These are phyloP conservation scores for Petunia hybrid DNA, from an alignment of 305 asterid genomes.

Conservation along the genomic window DNA sequence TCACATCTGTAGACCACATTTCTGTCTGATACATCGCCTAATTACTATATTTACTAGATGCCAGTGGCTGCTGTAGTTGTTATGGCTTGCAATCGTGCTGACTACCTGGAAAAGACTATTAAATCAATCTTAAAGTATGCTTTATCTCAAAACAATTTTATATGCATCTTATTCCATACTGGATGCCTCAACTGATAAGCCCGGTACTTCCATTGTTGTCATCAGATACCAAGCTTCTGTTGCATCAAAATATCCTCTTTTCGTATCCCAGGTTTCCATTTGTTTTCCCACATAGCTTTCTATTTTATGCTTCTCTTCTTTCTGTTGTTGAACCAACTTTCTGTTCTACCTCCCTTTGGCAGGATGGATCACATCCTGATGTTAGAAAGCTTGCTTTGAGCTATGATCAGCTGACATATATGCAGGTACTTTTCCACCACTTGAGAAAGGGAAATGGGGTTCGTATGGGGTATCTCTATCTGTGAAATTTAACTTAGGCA, in stretches of 20 bases:
- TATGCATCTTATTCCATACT: slow-evolving; percentile 25
- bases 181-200: slow-evolving; percentile 36
- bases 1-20: slow-evolving; percentile 27
- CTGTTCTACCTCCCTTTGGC: slow-evolving; percentile 37
- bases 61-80: slow-evolving; percentile 96
- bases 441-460: slow-evolving; percentile 21
- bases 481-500: slow-evolving; percentile 13
- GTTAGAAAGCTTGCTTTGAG: slow-evolving; percentile 86
- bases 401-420: slow-evolving; percentile 85
- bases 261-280: slow-evolving; percentile 82
- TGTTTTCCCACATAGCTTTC: slow-evolving; percentile 4
- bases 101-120: slow-evolving; percentile 90
- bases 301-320: slow-evolving; percentile 11
- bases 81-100: slow-evolving; percentile 99
- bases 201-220: slow-evolving; percentile 39
- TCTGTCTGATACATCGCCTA: slow-evolving; percentile 38
- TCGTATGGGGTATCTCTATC: slow-evolving; percentile 9
- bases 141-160: slow-evolving; percentile 30
- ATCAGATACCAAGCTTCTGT: slow-evolving; percentile 76
- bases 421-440: slow-evolving; percentile 68
- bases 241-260: slow-evolving; percentile 90
- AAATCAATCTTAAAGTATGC: slow-evolving; percentile 87
- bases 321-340: slow-evolving; percentile 27
- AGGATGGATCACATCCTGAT: slow-evolving; percentile 89
- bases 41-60: slow-evolving; percentile 59